Conservation (phyloP, 192 early-diverging fungal species). For the Lobosporangium transversale region DNA sequence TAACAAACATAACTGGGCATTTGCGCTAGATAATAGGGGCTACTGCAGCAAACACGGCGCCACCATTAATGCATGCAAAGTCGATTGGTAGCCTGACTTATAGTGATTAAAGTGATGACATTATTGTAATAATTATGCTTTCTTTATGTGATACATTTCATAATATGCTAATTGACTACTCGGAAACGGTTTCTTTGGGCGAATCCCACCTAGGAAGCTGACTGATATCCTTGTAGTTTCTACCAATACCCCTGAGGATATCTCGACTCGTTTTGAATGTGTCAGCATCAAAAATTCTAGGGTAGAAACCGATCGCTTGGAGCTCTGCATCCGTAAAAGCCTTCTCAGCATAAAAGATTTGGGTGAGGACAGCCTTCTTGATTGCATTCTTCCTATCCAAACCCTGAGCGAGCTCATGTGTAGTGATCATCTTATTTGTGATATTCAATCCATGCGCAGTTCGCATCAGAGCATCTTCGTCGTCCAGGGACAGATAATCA, state of each 20-base stretch:
- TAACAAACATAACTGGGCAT: slow-evolving; percentile 60
- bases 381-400: slow-evolving; percentile 5
- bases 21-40: slow-evolving; percentile 53
- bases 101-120: too few relatives aligned
- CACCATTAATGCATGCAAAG: slow-evolving; percentile 57
- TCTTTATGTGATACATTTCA: too few relatives aligned
- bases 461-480: slow-evolving; percentile 11
- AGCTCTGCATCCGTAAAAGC: slow-evolving; percentile 19
- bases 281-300: slow-evolving; percentile 18
- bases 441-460: slow-evolving; percentile 14
- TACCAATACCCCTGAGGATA: slow-evolving; percentile 1
- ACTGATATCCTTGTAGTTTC: background rate
- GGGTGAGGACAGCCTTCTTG: slow-evolving; percentile 24
- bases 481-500: slow-evolving; percentile 12
- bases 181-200: background rate
- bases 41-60: slow-evolving; percentile 47
- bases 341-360: slow-evolving; percentile 23
- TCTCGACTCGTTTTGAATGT: background rate
- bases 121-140: too few relatives aligned
- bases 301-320: slow-evolving; percentile 20
- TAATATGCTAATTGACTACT: too few relatives aligned
- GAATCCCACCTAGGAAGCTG: too few relatives aligned
- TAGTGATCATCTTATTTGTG: slow-evolving; percentile 1
- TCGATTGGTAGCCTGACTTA: slow-evolving; percentile 63
- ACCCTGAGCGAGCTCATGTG: background rate